Percentiles rank a stretch among this genome's conserved stretches.
These are phyloP conservation scores for Leccinum boreale DNA, from an alignment of 768 basidiomycete genomes.

Conservation along the genomic window DNA sequence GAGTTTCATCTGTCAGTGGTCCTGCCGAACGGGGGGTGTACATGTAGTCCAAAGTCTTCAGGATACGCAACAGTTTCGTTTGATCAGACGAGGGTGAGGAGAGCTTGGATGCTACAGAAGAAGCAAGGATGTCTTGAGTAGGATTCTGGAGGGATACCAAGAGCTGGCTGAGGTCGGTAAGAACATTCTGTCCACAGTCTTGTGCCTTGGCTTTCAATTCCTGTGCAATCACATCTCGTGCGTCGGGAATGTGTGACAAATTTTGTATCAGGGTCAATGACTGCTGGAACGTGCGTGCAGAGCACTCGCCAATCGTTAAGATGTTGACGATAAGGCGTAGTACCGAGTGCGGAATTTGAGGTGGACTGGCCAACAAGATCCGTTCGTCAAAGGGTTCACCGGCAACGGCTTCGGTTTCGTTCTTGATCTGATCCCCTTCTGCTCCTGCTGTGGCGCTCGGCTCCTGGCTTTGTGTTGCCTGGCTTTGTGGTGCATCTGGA, in stretches of 20 bases:
- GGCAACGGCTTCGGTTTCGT: slow-evolving; percentile 14
- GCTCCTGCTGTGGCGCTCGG: slow-evolving; percentile 10
- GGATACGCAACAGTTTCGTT: slow-evolving; percentile 91
- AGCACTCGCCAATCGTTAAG: slow-evolving; percentile 95
- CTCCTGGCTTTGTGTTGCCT: slow-evolving; percentile 1
- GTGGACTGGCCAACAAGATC: slow-evolving; percentile 65
- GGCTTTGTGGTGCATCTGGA: slow-evolving; percentile 8
- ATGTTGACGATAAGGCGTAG: slow-evolving; percentile 94
- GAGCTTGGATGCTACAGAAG: slow-evolving; percentile 81
- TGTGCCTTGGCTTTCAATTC: slow-evolving; percentile 86
- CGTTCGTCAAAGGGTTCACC: slow-evolving; percentile 35
- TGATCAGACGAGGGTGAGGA: slow-evolving; percentile 92
- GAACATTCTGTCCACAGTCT: slow-evolving; percentile 76
- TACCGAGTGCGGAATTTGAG: slow-evolving; percentile 81
- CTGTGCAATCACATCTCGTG: slow-evolving; percentile 82
- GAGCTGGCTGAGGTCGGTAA: slow-evolving; percentile 76
- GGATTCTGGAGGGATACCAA: slow-evolving; percentile 56
- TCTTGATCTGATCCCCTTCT: slow-evolving; percentile 23
- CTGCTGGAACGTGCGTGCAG: slow-evolving; percentile 93
- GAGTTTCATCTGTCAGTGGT: slow-evolving; percentile 34
- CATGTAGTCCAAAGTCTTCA: slow-evolving; percentile 98
- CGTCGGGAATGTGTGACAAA: slow-evolving; percentile 83
- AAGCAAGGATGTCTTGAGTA: slow-evolving; percentile 53
- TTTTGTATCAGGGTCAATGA: slow-evolving; percentile 91
- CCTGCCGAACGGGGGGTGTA: slow-evolving; percentile 61